phyloP scores from a whole-genome alignment of 331 rosid genomes.

The Erythrophleum ivorense region DNA sequence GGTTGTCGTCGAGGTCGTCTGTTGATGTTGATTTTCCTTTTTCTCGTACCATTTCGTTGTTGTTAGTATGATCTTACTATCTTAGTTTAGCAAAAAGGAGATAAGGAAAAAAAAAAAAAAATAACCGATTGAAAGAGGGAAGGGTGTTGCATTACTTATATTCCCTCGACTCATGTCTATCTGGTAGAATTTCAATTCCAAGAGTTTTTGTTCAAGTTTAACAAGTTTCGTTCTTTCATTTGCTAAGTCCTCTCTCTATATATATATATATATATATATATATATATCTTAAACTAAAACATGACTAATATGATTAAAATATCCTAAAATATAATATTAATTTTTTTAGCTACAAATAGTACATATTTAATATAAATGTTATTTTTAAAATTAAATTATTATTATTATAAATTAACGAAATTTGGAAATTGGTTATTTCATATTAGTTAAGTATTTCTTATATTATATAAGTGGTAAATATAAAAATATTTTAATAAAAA shows the following conservation, averaged over 20 bases:
- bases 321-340: no score
- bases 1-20: constrained; percentile 47
- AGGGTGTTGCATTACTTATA: constrained; percentile 34
- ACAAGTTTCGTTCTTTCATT: not conserved
- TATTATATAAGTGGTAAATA: no score
- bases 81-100: constrained; percentile 33
- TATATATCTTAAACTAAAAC: no score
- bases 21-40: not conserved
- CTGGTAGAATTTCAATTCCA: constrained; percentile 27
- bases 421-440: no score
- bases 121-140: constrained; percentile 29
- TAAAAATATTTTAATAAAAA: no score
- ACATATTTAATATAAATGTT: no score
- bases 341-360: no score
- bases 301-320: no score
- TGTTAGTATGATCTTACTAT: not conserved
- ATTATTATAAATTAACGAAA: no score
- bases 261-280: no score
- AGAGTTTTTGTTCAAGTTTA: not conserved
- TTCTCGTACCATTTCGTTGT: not conserved
- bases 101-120: not conserved
- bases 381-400: no score
- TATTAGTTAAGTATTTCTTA: no score
- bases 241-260: not conserved
- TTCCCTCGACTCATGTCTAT: constrained; percentile 42